Percentiles rank a stretch among this genome's conserved stretches.
These are phyloP conservation scores for Limonium bicolor DNA, from an alignment of 148 eudicot genomes.

Conservation along the genomic window DNA sequence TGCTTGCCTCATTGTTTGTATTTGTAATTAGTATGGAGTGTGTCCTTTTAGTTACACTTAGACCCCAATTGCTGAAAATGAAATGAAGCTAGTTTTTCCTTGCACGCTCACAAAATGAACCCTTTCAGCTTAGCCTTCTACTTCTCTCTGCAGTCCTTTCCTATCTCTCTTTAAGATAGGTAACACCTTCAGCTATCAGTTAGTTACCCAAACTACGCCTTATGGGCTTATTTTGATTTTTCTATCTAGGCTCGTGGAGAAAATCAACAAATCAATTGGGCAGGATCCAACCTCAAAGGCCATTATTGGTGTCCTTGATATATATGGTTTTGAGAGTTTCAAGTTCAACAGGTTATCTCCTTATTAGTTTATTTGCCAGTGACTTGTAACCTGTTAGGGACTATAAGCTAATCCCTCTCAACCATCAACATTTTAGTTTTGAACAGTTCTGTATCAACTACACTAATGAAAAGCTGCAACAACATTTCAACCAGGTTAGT, in stretches of 20 bases:
- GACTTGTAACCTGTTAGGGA: not conserved
- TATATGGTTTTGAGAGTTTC: slow-evolving; percentile 81
- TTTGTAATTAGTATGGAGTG: too few species aligned
- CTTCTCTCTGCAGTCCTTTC: not conserved
- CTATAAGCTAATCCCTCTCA: slow-evolving; percentile 9
- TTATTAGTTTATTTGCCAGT: not conserved
- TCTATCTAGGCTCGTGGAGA: slow-evolving; percentile 81
- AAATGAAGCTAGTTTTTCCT: too few species aligned
- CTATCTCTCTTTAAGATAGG: not conserved
- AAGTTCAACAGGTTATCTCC: slow-evolving; percentile 63
- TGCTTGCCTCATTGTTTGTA: too few species aligned
- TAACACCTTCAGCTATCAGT: too few species aligned
- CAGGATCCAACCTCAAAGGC: slow-evolving; percentile 89
- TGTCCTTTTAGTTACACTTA: too few species aligned
- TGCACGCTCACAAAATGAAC: too few species aligned
- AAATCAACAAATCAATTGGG: slow-evolving; percentile 83
- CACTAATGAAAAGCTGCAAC: slow-evolving; percentile 98
- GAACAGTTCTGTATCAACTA: slow-evolving; percentile 99
- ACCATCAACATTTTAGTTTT: slow-evolving; percentile 36
- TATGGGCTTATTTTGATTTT: too few species aligned
- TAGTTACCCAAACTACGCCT: too few species aligned
- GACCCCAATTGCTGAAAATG: too few species aligned
- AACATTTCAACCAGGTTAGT: slow-evolving; percentile 96
- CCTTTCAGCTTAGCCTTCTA: too few species aligned
- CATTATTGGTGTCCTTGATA: slow-evolving; percentile 83